These are phyloP conservation scores for Phycomyces nitens DNA, from an alignment of 192 early-diverging fungal species.

Conservation along the genomic window DNA sequence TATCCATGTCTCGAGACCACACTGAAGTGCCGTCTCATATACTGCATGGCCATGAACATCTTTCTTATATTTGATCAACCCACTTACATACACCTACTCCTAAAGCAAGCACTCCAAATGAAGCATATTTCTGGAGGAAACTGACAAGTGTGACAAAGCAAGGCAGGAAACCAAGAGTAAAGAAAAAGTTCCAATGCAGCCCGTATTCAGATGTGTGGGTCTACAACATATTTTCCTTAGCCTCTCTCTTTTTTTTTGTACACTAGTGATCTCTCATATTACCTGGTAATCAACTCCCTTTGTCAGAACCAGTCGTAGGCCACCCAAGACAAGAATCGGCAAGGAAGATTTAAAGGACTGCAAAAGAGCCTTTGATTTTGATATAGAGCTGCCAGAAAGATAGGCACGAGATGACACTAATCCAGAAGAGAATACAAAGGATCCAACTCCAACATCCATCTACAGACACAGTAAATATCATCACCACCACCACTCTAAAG, in stretches of 20 bases:
- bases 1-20: slow-evolving; percentile 70
- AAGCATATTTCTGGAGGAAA: slow-evolving; percentile 44
- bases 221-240: slow-evolving; percentile 21
- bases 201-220: slow-evolving; percentile 95
- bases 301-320: slow-evolving; percentile 64
- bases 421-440: slow-evolving; percentile 90
- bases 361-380: slow-evolving; percentile 29
- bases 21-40: slow-evolving; percentile 59
- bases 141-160: slow-evolving; percentile 68
- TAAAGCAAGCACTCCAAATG: slow-evolving; percentile 54
- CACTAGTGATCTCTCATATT: too few relatives aligned
- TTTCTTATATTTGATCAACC: too few relatives aligned
- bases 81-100: slow-evolving; percentile 34
- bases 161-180: slow-evolving; percentile 86
- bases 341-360: slow-evolving; percentile 52
- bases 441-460: slow-evolving; percentile 96
- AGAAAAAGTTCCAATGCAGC: slow-evolving; percentile 98
- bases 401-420: slow-evolving; percentile 70
- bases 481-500: too few relatives aligned
- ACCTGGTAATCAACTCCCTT: slow-evolving; percentile 88
- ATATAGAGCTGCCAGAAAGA: slow-evolving; percentile 35
- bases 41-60: too few relatives aligned
- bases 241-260: too few relatives aligned
- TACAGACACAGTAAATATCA: slow-evolving; percentile 13
- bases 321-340: slow-evolving; percentile 71